These are phyloP conservation scores for Pichia sporocuriosa DNA, from an alignment of 805 yeast genomes.

Conservation along the genomic window DNA sequence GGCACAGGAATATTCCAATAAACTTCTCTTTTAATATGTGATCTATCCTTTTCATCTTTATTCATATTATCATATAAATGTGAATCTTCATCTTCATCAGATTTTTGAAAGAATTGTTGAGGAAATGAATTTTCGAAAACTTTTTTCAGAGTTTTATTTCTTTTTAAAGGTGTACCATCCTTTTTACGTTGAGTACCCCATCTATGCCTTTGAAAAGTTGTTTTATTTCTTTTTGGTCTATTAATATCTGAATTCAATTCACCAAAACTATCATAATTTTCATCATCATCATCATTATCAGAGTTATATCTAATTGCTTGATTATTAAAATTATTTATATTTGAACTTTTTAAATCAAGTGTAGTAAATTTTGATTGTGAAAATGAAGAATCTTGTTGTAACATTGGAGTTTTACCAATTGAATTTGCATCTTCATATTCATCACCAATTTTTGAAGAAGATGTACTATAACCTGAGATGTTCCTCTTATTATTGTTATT, in stretches of 20 bases:
- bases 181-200: slow-evolving; percentile 88
- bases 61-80: slow-evolving; percentile 28
- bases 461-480: slow-evolving; percentile 15
- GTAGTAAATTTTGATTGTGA: slow-evolving; percentile 9
- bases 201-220: slow-evolving; percentile 66
- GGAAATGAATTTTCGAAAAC: slow-evolving; percentile 20
- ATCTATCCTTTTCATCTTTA: slow-evolving; percentile 23
- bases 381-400: slow-evolving; percentile 15
- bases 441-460: slow-evolving; percentile 10
- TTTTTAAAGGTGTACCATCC: slow-evolving; percentile 55
- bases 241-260: slow-evolving; percentile 10
- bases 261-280: slow-evolving; percentile 13
- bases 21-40: slow-evolving; percentile 36
- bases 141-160: slow-evolving; percentile 50
- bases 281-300: slow-evolving; percentile 7
- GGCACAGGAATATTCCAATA: slow-evolving; percentile 60
- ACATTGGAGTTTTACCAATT: slow-evolving; percentile 22
- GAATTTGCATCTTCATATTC: slow-evolving; percentile 17
- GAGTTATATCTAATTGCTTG: too few species aligned
- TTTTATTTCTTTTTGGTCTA: slow-evolving; percentile 21
- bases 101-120: slow-evolving; percentile 15
- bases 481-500: slow-evolving; percentile 9
- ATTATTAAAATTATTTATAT: slow-evolving; percentile 10
- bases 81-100: slow-evolving; percentile 18
- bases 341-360: slow-evolving; percentile 13